Conservation (phyloP, 257 asterid species). For the Osmanthus fragrans region DNA sequence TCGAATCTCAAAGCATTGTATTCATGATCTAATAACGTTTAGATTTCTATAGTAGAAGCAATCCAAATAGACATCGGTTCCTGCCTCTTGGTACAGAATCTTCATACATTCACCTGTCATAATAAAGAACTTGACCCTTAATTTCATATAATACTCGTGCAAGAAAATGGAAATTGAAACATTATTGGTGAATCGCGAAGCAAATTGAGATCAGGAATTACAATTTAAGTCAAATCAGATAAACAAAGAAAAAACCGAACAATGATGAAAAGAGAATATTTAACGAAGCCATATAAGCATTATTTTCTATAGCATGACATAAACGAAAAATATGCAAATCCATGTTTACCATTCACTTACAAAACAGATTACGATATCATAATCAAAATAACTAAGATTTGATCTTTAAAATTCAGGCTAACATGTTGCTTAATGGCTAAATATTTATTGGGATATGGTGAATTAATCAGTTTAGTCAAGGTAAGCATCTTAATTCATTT, state of each 20-base stretch:
- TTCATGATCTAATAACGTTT: conserved; percentile 12
- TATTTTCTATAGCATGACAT: not conserved
- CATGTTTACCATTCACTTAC: not conserved
- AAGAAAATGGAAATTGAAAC: not conserved
- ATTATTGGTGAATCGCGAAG: not conserved
- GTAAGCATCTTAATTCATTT: not conserved
- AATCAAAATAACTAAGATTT: not conserved
- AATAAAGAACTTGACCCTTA: conserved; percentile 10
- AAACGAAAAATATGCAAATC: not conserved
- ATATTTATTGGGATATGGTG: not conserved
- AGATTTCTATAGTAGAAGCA: conserved; percentile 1
- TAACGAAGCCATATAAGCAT: not conserved
- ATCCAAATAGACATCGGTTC: not conserved
- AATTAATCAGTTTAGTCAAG: not conserved
- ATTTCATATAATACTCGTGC: not conserved
- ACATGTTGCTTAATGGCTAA: not conserved
- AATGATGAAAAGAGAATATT: not conserved
- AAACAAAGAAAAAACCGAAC: not conserved
- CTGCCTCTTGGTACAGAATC: not conserved
- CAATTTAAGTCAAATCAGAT: not conserved
- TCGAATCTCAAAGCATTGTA: not conserved
- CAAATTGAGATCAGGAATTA: not conserved
- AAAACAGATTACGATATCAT: not conserved
- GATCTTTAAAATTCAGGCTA: not conserved
- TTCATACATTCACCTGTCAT: conserved; percentile 42